phyloP scores from a whole-genome alignment of 768 basidiomycete species.

The Cystofilobasidium capitatum region DNA sequence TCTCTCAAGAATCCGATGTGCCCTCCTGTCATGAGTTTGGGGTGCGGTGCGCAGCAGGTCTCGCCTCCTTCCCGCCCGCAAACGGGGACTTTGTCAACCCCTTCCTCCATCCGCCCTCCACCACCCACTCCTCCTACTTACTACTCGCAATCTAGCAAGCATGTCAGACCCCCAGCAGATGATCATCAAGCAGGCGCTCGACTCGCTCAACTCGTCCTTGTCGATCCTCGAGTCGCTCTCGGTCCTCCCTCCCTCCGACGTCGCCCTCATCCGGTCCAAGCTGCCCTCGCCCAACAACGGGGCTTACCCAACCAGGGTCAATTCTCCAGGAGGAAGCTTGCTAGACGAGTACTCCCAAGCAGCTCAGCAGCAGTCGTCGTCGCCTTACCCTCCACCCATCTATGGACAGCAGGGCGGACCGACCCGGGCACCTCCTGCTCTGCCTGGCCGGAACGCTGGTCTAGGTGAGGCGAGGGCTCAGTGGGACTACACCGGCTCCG shows the following conservation, averaged over 20 bases:
- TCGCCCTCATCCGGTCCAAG: background rate
- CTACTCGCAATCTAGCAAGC: background rate
- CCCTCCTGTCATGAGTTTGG: too few relatives aligned
- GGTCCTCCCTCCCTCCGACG: background rate
- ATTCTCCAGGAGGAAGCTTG: background rate
- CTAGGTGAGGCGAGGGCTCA: conserved; percentile 2
- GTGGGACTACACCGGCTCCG: conserved; percentile 13
- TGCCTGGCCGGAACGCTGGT: background rate
- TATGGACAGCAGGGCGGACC: conserved; percentile 3
- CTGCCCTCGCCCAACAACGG: background rate
- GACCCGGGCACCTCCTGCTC: background rate
- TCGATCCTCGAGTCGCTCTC: conserved; percentile 2
- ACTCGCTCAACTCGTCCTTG: conserved; percentile 14
- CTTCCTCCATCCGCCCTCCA: background rate
- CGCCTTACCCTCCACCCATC: conserved; percentile 11
- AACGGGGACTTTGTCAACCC: too few relatives aligned
- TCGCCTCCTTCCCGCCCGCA: too few relatives aligned
- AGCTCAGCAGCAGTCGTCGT: background rate
- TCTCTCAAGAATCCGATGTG: too few relatives aligned
- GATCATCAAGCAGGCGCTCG: conserved; percentile 5
- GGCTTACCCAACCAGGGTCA: background rate
- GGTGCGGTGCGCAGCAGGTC: too few relatives aligned
- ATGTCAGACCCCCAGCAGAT: background rate
- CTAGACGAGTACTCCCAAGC: background rate
- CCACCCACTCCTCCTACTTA: background rate